phyloP scores from a whole-genome alignment of 2,329 filamentous ascomycete genomes.

The Setomelanomma holmii region DNA sequence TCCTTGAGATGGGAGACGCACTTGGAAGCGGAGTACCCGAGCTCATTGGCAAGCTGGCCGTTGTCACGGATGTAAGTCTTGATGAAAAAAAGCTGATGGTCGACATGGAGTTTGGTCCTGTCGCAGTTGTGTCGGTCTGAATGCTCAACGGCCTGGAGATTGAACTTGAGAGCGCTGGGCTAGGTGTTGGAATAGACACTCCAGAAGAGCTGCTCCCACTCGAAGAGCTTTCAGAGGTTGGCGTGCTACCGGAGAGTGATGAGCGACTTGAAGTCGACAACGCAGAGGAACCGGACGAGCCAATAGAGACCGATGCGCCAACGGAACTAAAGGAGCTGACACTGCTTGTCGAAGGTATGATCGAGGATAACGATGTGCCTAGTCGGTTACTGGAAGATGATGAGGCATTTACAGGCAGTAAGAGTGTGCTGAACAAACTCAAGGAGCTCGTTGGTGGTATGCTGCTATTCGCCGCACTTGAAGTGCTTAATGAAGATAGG shows the following conservation, averaged over 20 bases:
- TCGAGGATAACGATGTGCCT: background rate
- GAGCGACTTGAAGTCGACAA: background rate
- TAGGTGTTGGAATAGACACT: background rate
- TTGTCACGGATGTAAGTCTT: background rate
- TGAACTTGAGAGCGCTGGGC: background rate
- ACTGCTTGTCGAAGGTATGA: too few relatives aligned
- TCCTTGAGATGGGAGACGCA: background rate
- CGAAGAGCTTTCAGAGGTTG: too few relatives aligned
- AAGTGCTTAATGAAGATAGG: too few relatives aligned
- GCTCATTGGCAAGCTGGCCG: background rate
- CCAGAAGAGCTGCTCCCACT: too few relatives aligned
- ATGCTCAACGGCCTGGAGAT: slow-evolving; percentile 6
- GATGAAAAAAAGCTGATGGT: background rate
- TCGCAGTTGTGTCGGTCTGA: slow-evolving; percentile 7
- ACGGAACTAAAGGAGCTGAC: too few relatives aligned
- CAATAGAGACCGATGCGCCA: background rate
- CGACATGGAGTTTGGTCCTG: background rate
- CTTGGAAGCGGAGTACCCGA: background rate
- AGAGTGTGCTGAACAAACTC: too few relatives aligned
- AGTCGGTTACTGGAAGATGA: too few relatives aligned
- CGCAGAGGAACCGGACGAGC: background rate
- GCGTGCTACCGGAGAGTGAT: too few relatives aligned
- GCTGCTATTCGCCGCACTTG: too few relatives aligned
- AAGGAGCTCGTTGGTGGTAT: too few relatives aligned
- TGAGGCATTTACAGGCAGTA: background rate